Percentiles rank a stretch among this genome's conserved stretches.
phyloP scores from a whole-genome alignment of 2,329 filamentous ascomycete genomes.

The Dothiorella sarmentorum region DNA sequence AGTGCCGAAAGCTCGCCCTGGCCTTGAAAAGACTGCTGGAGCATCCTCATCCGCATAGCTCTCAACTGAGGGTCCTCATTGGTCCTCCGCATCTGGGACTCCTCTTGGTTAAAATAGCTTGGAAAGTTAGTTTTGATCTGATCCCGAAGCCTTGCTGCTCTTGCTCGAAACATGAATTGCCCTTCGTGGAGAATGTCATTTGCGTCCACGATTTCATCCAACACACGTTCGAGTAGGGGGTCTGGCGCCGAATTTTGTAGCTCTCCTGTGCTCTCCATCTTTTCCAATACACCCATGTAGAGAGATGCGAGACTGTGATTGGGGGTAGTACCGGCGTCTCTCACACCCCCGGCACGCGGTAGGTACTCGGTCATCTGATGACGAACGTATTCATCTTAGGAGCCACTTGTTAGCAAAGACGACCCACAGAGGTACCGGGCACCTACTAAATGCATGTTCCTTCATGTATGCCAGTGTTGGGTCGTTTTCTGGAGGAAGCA shows the following conservation, averaged over 20 bases:
- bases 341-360: background rate
- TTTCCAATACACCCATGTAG: constrained; percentile 2
- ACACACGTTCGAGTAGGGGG: background rate
- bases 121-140: background rate
- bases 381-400: background rate
- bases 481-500: background rate
- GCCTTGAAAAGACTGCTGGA: background rate
- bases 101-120: background rate
- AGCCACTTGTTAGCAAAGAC: background rate
- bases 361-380: constrained; percentile 7
- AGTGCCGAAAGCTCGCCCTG: background rate
- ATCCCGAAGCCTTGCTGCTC: background rate
- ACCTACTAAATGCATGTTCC: constrained; percentile 7
- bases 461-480: background rate
- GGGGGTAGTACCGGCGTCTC: background rate
- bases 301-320: constrained; percentile 3
- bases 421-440: background rate
- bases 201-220: background rate
- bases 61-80: background rate
- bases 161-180: constrained; percentile 2
- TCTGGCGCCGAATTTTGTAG: background rate
- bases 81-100: background rate
- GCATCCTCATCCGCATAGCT: background rate
- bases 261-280: background rate
- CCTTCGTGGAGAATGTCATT: background rate